These are phyloP conservation scores for Hypomyces rosellus DNA, from an alignment of 2,329 filamentous ascomycete genomes.

Conservation along the genomic window DNA sequence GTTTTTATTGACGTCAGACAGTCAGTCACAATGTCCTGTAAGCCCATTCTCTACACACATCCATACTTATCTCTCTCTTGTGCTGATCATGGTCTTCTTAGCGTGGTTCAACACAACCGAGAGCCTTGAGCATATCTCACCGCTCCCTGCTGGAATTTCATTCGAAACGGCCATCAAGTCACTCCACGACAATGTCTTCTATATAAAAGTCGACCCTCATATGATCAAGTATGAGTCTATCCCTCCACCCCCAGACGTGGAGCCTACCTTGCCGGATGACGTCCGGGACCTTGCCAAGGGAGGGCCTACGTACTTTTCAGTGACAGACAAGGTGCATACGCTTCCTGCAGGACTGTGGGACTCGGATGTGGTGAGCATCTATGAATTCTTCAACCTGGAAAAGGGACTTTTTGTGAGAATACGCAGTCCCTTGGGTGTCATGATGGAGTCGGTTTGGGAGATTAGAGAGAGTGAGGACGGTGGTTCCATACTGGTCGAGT, in stretches of 20 bases:
- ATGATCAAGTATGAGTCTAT: constrained; percentile 37
- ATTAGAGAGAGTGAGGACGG: constrained; percentile 26
- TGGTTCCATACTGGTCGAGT: constrained; percentile 41
- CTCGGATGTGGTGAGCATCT: constrained; percentile 45
- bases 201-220: constrained; percentile 48
- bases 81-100: constrained; percentile 10
- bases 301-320: constrained; percentile 36
- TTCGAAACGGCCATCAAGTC: constrained; percentile 33
- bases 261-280: constrained; percentile 25
- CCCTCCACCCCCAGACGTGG: constrained; percentile 20
- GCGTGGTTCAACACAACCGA: constrained; percentile 39
- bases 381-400: constrained; percentile 46
- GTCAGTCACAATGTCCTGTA: too few relatives aligned
- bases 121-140: constrained; percentile 35
- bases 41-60: too few relatives aligned
- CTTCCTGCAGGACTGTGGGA: constrained; percentile 51
- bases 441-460: constrained; percentile 50
- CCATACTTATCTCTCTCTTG: too few relatives aligned
- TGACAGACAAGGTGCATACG: constrained; percentile 45
- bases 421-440: constrained; percentile 42
- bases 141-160: constrained; percentile 34
- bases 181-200: constrained; percentile 47
- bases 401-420: constrained; percentile 47
- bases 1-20: too few relatives aligned
- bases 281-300: constrained; percentile 19